These are phyloP conservation scores for Claviceps africana DNA, from an alignment of 2,329 filamentous ascomycete genomes.

Conservation along the genomic window DNA sequence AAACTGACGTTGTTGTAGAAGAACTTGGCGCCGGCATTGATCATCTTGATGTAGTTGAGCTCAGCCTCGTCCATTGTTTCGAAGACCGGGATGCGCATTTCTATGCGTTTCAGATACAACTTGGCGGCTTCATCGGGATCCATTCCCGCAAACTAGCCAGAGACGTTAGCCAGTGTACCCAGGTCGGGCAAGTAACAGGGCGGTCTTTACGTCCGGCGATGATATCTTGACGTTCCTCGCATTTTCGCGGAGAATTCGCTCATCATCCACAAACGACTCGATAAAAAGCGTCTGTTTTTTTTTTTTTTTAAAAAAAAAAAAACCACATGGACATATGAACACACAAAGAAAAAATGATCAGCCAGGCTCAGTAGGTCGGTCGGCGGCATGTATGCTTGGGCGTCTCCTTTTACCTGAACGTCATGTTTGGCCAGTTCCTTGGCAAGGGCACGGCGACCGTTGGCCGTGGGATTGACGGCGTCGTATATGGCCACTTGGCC, in stretches of 20 bases:
- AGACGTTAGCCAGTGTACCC: not conserved
- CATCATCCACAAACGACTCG: conserved; percentile 87
- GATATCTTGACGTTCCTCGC: conserved; percentile 96
- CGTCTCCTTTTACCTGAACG: conserved; percentile 48
- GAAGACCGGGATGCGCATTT: conserved; percentile 85
- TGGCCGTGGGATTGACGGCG: conserved; percentile 83
- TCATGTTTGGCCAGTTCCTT: conserved; percentile 98
- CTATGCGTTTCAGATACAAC: conserved; percentile 80
- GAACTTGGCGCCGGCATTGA: conserved; percentile 86
- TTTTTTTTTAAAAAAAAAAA: not conserved
- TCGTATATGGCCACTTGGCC: conserved; percentile 98
- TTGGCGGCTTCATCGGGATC: conserved; percentile 81
- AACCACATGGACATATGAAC: not conserved
- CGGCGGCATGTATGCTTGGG: not conserved
- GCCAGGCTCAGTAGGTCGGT: not conserved
- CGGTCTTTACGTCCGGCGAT: conserved; percentile 67
- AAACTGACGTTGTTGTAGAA: conserved; percentile 96
- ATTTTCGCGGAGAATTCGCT: conserved; percentile 88
- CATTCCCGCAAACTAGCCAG: conserved; percentile 68
- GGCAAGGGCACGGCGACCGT: conserved; percentile 67
- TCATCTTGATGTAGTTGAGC: conserved; percentile 98
- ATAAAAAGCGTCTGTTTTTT: conserved; percentile 71
- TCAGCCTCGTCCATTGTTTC: conserved; percentile 93
- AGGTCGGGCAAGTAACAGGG: too few relatives aligned
- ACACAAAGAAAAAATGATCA: too few relatives aligned